A percentile compares a stretch with the other conserved stretches of the same genome.
These are phyloP conservation scores for Eucalyptus paniculata DNA, from an alignment of 345 rosid genomes.

Conservation along the genomic window DNA sequence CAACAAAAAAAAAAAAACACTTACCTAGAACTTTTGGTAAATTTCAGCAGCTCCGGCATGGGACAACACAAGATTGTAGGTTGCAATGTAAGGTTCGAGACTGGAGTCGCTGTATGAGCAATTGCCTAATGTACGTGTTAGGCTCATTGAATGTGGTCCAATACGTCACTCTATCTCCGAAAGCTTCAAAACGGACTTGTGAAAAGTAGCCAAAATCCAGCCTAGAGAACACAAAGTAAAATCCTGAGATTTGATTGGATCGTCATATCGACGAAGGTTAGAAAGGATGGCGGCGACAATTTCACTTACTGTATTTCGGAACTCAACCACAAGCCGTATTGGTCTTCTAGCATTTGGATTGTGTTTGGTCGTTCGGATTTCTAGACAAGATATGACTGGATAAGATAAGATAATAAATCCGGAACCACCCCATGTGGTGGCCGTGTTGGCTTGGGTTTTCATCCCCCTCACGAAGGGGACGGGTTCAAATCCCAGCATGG, in stretches of 20 bases:
- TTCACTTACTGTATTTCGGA: neutral
- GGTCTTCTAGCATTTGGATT: neutral
- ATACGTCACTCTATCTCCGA: constrained; percentile 45
- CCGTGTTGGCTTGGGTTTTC: no score
- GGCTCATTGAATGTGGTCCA: constrained; percentile 62
- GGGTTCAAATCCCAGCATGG: no score
- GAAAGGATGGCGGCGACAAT: neutral
- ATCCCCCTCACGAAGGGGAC: no score
- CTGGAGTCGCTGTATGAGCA: constrained; percentile 34
- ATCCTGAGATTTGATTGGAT: neutral
- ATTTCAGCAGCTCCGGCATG: constrained; percentile 5
- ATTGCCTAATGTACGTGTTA: constrained; percentile 17
- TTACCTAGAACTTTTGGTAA: constrained; percentile 7
- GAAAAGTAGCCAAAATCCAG: constrained; percentile 38
- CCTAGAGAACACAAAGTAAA: constrained; percentile 7
- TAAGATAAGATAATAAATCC: no score
- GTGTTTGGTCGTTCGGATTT: no score
- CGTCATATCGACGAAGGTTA: neutral
- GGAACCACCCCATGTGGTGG: no score
- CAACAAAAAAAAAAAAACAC: no score
- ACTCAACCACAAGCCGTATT: constrained; percentile 8
- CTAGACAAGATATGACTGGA: no score
- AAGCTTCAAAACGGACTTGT: constrained; percentile 37
- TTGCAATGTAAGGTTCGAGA: constrained; percentile 41
- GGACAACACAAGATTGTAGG: constrained; percentile 32